These are phyloP conservation scores for Symbiotaphrina buchneri DNA, from an alignment of 495 filamentous ascomycete species.

Conservation along the genomic window DNA sequence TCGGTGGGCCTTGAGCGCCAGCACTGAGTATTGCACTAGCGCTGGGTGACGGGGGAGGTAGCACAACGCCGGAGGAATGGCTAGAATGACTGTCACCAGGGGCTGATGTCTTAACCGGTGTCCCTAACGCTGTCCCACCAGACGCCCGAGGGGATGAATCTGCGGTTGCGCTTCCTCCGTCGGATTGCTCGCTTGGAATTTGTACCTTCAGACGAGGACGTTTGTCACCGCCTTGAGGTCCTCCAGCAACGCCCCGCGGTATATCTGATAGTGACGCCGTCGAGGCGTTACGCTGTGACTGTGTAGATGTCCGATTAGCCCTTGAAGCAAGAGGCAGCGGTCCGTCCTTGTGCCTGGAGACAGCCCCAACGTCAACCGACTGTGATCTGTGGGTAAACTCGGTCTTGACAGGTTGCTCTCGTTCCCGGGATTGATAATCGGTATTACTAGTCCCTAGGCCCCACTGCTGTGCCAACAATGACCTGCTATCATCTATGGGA, in stretches of 20 bases:
- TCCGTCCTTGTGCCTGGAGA: constrained; percentile 16
- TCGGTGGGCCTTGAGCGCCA: constrained; percentile 78
- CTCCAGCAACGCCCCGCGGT: constrained; percentile 19
- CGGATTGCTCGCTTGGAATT: constrained; percentile 74
- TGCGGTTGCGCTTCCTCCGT: constrained; percentile 56
- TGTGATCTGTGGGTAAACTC: constrained; percentile 22
- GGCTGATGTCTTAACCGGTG: constrained; percentile 27
- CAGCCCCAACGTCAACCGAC: constrained; percentile 37
- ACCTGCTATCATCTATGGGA: constrained; percentile 81
- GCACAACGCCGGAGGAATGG: constrained; percentile 41
- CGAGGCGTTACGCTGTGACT: not conserved
- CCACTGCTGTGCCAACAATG: constrained; percentile 71
- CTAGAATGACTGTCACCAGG: constrained; percentile 31
- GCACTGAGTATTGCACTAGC: constrained; percentile 70
- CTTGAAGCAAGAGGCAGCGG: not conserved
- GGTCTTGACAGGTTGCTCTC: constrained; percentile 12
- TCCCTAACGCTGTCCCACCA: constrained; percentile 28
- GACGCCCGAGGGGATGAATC: constrained; percentile 56
- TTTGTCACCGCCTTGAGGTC: constrained; percentile 23
- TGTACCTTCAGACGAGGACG: constrained; percentile 78
- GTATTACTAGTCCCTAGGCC: constrained; percentile 27
- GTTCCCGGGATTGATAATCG: constrained; percentile 21
- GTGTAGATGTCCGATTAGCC: not conserved
- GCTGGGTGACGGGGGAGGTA: constrained; percentile 85
- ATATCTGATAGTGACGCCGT: constrained; percentile 39